Evolutionary conservation across 2,329 filamentous ascomycete genomes (phyloP).

Genomic region (Coniochaeta prunicola): DNA sequence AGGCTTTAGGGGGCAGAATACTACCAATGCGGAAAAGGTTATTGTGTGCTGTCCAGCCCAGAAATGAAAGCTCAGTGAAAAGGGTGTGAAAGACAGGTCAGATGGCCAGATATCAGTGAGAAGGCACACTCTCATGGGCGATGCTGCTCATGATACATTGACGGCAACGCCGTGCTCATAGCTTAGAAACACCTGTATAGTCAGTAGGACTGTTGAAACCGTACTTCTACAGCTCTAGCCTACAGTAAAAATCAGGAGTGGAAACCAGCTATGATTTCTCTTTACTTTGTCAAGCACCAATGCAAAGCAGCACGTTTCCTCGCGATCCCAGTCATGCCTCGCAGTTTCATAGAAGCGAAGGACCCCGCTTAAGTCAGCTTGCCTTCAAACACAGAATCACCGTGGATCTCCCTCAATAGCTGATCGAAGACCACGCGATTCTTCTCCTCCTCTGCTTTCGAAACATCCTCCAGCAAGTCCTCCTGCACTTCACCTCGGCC

Average conservation of each 20-base stretch:
- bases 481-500: constrained; percentile 29
- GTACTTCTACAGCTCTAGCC: neutral
- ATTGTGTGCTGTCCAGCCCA: no score
- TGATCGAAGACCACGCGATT: constrained; percentile 25
- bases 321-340: neutral
- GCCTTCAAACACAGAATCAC: neutral
- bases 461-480: constrained; percentile 45
- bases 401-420: constrained; percentile 1
- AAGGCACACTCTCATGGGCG: neutral
- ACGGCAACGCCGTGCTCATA: neutral
- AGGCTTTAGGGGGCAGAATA: no score
- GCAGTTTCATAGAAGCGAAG: neutral
- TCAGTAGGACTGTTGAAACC: neutral
- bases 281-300: neutral
- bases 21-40: no score
- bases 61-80: neutral
- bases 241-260: neutral
- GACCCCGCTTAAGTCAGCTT: neutral
- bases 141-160: no score
- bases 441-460: constrained; percentile 23
- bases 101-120: neutral
- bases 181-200: neutral
- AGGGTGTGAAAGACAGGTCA: neutral
- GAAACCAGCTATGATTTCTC: no score
- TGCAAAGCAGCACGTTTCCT: neutral